Percentiles rank a stretch among this genome's conserved stretches.
Conservation (phyloP, 305 asterid genomes). For the Petunia hybrid region DNA sequence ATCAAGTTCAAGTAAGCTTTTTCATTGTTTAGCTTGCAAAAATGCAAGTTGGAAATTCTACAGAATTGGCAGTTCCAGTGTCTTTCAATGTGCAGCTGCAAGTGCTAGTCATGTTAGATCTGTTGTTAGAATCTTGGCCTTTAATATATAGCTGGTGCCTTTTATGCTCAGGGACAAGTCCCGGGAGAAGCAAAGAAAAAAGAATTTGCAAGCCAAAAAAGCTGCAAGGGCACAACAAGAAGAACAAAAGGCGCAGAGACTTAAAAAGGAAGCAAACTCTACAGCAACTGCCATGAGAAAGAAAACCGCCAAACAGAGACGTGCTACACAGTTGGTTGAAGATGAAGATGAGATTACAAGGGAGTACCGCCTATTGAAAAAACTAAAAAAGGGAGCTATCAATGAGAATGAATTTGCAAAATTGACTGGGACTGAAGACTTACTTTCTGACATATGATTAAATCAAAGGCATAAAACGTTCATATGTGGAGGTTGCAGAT, state of each 20-base stretch:
- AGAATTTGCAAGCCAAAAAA: conserved; percentile 63
- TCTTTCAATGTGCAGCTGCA: neutral
- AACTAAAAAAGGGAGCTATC: conserved; percentile 76
- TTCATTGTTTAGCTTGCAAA: neutral
- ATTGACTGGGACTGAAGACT: conserved; percentile 85
- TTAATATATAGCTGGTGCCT: neutral
- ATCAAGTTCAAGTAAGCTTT: conserved; percentile 78
- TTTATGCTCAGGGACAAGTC: conserved; percentile 72
- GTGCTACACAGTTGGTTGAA: conserved; percentile 78
- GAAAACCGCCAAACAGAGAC: conserved; percentile 88
- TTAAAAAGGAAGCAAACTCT: conserved; percentile 48
- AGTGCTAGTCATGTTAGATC: neutral
- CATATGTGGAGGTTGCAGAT: neutral
- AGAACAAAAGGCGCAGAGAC: conserved; percentile 51
- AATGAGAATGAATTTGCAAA: conserved; percentile 74
- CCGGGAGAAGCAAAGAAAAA: conserved; percentile 89
- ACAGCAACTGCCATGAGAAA: conserved; percentile 56
- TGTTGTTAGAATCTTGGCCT: neutral
- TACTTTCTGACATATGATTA: conserved; percentile 44
- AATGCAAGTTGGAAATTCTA: neutral
- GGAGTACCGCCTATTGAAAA: conserved; percentile 81
- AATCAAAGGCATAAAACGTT: neutral
- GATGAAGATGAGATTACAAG: conserved; percentile 86
- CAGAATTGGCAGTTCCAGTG: neutral
- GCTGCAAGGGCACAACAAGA: conserved; percentile 60